Evolutionary conservation across 2,329 filamentous ascomycete genomes (phyloP).

Genomic region (Colletotrichum liaoningense): DNA sequence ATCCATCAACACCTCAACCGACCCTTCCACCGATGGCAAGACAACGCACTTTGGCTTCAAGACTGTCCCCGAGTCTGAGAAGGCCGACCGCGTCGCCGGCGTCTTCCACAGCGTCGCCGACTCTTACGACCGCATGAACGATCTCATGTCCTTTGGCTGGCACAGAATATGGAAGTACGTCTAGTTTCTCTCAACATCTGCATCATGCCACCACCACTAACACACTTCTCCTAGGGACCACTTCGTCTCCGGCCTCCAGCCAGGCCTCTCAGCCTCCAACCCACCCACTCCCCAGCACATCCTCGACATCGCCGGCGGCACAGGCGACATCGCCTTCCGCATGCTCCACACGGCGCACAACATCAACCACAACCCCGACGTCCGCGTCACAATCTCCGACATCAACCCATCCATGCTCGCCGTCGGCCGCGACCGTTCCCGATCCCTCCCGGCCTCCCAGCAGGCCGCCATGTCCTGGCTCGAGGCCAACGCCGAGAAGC

Average conservation of each 20-base stretch:
- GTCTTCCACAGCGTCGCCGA: conserved; percentile 97
- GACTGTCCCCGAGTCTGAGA: conserved; percentile 84
- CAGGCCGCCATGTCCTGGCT: conserved; percentile 77
- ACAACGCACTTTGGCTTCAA: conserved; percentile 94
- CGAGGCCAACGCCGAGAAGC: conserved; percentile 88
- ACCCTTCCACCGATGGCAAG: conserved; percentile 48
- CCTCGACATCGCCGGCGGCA: conserved; percentile 96
- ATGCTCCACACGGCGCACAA: conserved; percentile 89
- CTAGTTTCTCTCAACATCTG: neutral
- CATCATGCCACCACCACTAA: conserved; percentile 16
- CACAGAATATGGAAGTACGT: conserved; percentile 91
- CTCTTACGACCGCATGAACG: conserved; percentile 98
- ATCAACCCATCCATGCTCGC: conserved; percentile 96
- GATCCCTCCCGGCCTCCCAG: conserved; percentile 64
- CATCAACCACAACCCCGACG: conserved; percentile 76
- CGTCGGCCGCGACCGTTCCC: conserved; percentile 84
- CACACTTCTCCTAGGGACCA: conserved; percentile 70
- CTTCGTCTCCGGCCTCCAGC: conserved; percentile 92
- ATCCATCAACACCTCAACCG: conserved; percentile 39
- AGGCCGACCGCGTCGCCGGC: conserved; percentile 77
- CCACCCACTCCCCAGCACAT: conserved; percentile 73
- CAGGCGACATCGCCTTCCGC: conserved; percentile 97
- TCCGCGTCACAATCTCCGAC: conserved; percentile 90
- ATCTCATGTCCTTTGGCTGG: conserved; percentile 97
- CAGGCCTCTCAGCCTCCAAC: conserved; percentile 68